Evolutionary conservation across 2,329 filamentous ascomycete genomes (phyloP).

Genomic region (Aspergillus sp.): DNA sequence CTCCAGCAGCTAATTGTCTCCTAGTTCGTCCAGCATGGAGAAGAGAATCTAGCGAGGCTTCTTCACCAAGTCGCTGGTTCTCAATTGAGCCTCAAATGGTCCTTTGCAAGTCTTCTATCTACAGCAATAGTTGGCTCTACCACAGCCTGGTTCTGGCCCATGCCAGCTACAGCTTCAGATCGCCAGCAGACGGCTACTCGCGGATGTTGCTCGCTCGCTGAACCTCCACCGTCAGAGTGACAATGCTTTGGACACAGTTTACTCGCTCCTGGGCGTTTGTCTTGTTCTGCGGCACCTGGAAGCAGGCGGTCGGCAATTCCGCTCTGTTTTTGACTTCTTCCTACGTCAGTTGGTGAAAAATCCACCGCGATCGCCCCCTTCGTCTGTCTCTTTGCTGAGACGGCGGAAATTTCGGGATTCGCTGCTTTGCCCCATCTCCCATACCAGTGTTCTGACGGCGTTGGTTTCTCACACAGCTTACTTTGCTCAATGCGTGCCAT

Average conservation of each 20-base stretch:
- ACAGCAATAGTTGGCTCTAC: background rate
- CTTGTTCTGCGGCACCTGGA: background rate
- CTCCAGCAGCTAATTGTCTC: background rate
- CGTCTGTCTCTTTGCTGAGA: background rate
- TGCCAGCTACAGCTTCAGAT: background rate
- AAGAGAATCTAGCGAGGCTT: background rate
- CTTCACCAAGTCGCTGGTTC: background rate
- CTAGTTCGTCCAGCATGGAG: background rate
- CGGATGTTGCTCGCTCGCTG: background rate
- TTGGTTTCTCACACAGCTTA: background rate
- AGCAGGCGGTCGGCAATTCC: constrained; percentile 16
- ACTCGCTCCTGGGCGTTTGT: background rate
- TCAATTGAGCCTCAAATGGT: background rate
- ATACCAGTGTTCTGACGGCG: background rate
- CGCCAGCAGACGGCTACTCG: constrained; percentile 4
- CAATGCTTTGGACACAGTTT: background rate
- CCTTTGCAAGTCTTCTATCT: background rate
- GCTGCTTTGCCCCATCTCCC: background rate
- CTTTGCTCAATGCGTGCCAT: background rate
- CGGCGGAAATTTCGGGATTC: background rate
- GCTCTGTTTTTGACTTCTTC: background rate
- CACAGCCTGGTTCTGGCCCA: background rate
- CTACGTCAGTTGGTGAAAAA: constrained; percentile 7
- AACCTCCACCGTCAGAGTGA: background rate
- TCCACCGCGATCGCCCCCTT: background rate